A percentile compares a stretch with the other conserved stretches of the same genome.
Conservation (phyloP, 176 grass and related monocot genomes). For the Musa schizocarpa region DNA sequence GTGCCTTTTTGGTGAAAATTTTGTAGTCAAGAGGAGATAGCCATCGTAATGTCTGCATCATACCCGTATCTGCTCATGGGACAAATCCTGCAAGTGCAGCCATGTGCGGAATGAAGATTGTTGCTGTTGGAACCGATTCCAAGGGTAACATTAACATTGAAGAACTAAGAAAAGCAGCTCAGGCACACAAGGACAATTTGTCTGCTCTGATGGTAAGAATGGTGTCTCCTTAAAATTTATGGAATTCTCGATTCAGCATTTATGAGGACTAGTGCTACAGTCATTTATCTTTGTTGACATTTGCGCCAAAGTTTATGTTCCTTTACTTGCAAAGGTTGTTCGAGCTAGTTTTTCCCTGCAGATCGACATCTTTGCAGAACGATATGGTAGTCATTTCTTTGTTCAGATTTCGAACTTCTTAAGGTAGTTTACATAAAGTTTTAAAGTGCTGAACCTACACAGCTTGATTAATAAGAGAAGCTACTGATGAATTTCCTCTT, state of each 20-base stretch:
- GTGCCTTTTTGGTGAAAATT: background rate
- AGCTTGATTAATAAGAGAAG: too few species aligned
- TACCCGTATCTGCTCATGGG: slow-evolving; percentile 93
- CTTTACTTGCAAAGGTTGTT: background rate
- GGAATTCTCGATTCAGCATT: background rate
- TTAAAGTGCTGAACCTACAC: background rate
- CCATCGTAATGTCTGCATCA: slow-evolving; percentile 95
- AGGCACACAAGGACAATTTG: slow-evolving; percentile 86
- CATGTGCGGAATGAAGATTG: slow-evolving; percentile 99
- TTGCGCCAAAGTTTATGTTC: background rate
- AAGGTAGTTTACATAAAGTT: background rate
- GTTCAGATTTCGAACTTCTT: background rate
- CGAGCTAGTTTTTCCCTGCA: background rate
- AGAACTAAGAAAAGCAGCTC: slow-evolving; percentile 84
- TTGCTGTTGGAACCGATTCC: slow-evolving; percentile 93
- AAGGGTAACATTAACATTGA: slow-evolving; percentile 98
- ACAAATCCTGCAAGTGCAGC: slow-evolving; percentile 99
- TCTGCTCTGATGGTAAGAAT: slow-evolving; percentile 83
- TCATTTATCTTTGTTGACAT: background rate
- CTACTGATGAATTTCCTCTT: background rate
- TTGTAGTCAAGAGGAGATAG: slow-evolving; percentile 73
- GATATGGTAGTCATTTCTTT: background rate
- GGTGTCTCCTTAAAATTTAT: background rate
- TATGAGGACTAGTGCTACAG: background rate
- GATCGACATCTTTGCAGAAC: background rate